Evolutionary conservation across 2,329 filamentous ascomycete genomes (phyloP), one percentile per base, ranked within the genome.

Genomic region (Pseudogymnoascus destructans): DNA sequence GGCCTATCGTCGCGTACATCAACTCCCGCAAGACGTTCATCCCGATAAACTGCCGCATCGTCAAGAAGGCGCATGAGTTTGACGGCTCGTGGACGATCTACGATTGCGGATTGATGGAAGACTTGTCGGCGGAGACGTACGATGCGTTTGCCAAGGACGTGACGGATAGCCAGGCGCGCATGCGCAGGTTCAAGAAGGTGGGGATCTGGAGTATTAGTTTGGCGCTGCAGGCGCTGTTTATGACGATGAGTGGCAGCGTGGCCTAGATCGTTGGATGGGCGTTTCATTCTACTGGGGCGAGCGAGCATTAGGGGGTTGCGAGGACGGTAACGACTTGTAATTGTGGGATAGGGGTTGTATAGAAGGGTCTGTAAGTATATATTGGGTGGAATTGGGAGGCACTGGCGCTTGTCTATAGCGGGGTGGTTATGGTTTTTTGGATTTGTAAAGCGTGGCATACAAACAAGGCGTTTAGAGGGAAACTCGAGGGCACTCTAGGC

Each of bases 1-100:
- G 93, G 3, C 93, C 93, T 13, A 98, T 98, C 61, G 91, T 98
- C 38, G 93, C 93, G 5, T 98, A 97, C 70, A 97, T 98, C 73
- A 98, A 98, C 72, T 88, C 89, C 40, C 89, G 90, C 70, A 86
- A 85, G 68, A 95, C 92, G 0, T 97, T 95, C 68, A 97, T 98
- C 42, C 93, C 93, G 23, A 89, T 98, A 66, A 87, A 86, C 65
- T 97, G 93, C 73, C 86, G 92, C 61, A 88, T 98, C 55, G 89
- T 97, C 63, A 98, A 98, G 75, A 83, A 84, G 5, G 80, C 84
- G 15, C 80, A 80, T 60, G 93, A 98, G 70, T 98, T 98, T 67
- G 89, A 97, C 70, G 93, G 93, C 32, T 88, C 87, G 65, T 97
- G 93, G 93, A 92, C 91, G 3, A 79, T 95, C 25, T 97, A 87